A percentile compares a stretch with the other conserved stretches of the same genome.
Conservation (phyloP, 768 basidiomycete genomes). For the Coprinopsis sp. region DNA sequence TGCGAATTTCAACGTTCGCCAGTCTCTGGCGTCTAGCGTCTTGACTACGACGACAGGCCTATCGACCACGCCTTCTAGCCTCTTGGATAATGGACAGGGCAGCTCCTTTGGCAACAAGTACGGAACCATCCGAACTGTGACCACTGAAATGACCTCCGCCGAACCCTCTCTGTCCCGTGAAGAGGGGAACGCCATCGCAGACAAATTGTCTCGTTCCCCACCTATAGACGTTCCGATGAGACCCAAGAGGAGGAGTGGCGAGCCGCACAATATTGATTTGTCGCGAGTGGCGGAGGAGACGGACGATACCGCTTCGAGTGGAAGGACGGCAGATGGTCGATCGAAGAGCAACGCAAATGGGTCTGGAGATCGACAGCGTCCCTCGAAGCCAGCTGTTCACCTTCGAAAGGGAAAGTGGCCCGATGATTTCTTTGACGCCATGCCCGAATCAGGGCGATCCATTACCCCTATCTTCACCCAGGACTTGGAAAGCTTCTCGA, state of each 20-base stretch:
- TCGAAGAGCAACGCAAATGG: constrained; percentile 15
- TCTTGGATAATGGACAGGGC: constrained; percentile 48
- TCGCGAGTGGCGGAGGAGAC: constrained; percentile 69
- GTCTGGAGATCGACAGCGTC: constrained; percentile 14
- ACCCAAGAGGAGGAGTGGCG: constrained; percentile 56
- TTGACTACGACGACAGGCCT: constrained; percentile 49
- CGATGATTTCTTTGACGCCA: constrained; percentile 67
- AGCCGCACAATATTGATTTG: constrained; percentile 55
- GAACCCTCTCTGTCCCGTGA: constrained; percentile 58
- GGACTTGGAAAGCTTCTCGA: constrained; percentile 11
- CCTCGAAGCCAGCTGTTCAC: constrained; percentile 38
- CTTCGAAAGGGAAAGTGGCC: constrained; percentile 82
- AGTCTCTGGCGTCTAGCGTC: constrained; percentile 60
- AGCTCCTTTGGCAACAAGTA: constrained; percentile 51
- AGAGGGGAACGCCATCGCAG: constrained; percentile 58
- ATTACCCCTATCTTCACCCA: constrained; percentile 21
- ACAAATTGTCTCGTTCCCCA: constrained; percentile 37
- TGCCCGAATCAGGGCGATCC: constrained; percentile 26
- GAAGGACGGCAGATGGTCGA: constrained; percentile 29
- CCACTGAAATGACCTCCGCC: constrained; percentile 78
- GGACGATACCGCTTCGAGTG: constrained; percentile 47
- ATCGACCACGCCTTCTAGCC: constrained; percentile 53
- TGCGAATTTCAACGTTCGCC: constrained; percentile 35
- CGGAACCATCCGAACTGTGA: constrained; percentile 77
- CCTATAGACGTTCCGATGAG: constrained; percentile 8